Conservation (phyloP, 164 flowering plant genomes). For the Litsea cubeba region DNA sequence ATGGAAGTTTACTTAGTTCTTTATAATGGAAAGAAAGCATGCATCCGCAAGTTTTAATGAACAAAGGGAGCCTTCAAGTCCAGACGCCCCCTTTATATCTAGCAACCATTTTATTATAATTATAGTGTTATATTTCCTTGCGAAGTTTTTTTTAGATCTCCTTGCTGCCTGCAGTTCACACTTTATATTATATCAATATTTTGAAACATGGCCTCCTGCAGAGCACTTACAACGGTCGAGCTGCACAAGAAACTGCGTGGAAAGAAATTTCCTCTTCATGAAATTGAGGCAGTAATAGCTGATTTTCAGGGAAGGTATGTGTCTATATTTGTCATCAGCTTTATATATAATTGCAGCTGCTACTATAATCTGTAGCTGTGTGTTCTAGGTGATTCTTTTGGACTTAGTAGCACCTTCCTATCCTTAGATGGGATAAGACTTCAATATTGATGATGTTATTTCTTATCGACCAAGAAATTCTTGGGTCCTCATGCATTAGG, state of each 20-base stretch:
- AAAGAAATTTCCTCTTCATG: constrained; percentile 39
- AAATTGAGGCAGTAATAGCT: constrained; percentile 41
- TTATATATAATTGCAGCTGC: neutral
- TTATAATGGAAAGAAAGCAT: too few species aligned
- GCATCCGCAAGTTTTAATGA: too few species aligned
- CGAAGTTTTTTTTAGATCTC: neutral
- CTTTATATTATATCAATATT: neutral
- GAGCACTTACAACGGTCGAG: constrained; percentile 71
- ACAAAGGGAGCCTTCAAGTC: too few species aligned
- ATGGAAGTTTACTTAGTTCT: too few species aligned
- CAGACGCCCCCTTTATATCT: neutral
- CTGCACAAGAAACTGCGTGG: constrained; percentile 69
- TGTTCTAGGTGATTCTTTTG: too few species aligned
- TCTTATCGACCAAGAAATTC: too few species aligned
- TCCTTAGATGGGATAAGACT: too few species aligned
- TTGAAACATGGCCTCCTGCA: constrained; percentile 18
- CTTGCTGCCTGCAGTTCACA: neutral
- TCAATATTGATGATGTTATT: too few species aligned
- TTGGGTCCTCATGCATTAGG: too few species aligned
- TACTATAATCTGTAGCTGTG: too few species aligned
- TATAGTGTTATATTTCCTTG: neutral
- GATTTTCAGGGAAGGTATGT: constrained; percentile 58
- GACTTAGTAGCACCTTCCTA: too few species aligned
- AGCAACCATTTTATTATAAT: neutral
- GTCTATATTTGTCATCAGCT: neutral